These are phyloP conservation scores for Carex pumila DNA, from an alignment of 176 grass and related monocot genomes.

Conservation along the genomic window DNA sequence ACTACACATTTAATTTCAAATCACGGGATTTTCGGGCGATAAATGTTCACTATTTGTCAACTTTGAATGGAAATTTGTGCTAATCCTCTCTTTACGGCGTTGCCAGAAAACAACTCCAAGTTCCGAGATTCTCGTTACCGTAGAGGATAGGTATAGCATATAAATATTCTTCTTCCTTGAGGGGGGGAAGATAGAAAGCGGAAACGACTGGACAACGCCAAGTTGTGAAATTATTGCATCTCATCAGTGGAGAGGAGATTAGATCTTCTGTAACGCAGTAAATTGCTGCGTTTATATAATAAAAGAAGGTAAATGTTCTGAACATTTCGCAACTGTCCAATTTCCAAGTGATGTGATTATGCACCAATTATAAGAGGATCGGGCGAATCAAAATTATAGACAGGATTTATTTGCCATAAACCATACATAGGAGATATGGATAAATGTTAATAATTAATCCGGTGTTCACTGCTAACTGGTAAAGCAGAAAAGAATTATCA, in stretches of 20 bases:
- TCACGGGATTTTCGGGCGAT: no score
- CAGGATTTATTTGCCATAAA: background rate
- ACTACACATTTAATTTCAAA: no score
- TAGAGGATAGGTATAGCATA: background rate
- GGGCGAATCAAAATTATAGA: background rate
- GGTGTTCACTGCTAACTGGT: background rate
- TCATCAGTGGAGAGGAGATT: background rate
- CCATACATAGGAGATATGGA: background rate
- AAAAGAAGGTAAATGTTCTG: background rate
- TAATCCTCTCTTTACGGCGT: background rate
- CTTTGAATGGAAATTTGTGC: background rate
- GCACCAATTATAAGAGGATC: background rate
- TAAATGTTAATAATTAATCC: background rate
- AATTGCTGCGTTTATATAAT: background rate
- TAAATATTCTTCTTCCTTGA: background rate
- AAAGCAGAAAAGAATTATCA: background rate
- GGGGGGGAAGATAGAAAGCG: background rate
- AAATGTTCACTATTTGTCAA: background rate
- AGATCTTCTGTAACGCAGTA: background rate
- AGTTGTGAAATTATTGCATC: slow-evolving; percentile 4
- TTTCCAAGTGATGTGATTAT: background rate
- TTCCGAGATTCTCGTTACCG: background rate
- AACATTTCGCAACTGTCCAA: background rate
- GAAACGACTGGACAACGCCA: background rate
- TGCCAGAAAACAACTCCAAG: background rate